These are phyloP conservation scores for Lipomyces chichibuensis DNA, from an alignment of 805 yeast species.

Conservation along the genomic window DNA sequence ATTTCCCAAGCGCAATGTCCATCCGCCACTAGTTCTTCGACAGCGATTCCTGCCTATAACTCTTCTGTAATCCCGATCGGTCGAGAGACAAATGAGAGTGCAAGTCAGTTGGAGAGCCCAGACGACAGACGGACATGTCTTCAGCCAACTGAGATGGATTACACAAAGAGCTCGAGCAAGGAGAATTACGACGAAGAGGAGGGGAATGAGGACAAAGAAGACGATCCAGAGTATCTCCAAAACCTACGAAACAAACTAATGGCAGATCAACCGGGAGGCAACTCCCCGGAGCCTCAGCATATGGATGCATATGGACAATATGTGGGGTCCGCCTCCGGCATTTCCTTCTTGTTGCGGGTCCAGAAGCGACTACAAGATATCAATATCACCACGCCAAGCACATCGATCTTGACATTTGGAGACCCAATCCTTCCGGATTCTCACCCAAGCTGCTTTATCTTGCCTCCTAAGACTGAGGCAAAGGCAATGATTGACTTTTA, in stretches of 20 bases:
- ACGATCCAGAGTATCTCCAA: conserved; percentile 20
- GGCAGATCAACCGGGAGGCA: not conserved
- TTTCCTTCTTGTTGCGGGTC: conserved; percentile 23
- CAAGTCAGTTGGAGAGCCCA: too few relatives aligned
- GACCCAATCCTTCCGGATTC: conserved; percentile 24
- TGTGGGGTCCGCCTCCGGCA: conserved; percentile 26
- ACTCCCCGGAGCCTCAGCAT: conserved; percentile 18
- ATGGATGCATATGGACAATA: conserved; percentile 24
- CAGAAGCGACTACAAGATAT: conserved; percentile 22
- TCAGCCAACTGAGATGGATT: too few relatives aligned
- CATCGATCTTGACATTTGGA: conserved; percentile 21
- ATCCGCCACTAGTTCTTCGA: too few relatives aligned
- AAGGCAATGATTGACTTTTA: conserved; percentile 20
- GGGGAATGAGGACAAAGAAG: not conserved
- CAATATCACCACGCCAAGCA: not conserved
- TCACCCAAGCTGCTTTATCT: conserved; percentile 13
- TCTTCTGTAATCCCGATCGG: too few relatives aligned
- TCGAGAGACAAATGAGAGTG: too few relatives aligned
- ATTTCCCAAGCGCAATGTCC: too few relatives aligned
- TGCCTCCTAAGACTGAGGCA: conserved; percentile 26
- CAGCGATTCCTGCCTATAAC: too few relatives aligned
- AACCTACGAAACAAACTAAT: conserved; percentile 6
- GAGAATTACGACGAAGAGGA: too few relatives aligned
- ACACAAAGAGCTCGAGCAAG: too few relatives aligned
- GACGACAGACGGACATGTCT: too few relatives aligned